A percentile compares a stretch with the other conserved stretches of the same genome.
Conservation (phyloP, 2,329 filamentous ascomycete species). For the Fusarium sp. region DNA sequence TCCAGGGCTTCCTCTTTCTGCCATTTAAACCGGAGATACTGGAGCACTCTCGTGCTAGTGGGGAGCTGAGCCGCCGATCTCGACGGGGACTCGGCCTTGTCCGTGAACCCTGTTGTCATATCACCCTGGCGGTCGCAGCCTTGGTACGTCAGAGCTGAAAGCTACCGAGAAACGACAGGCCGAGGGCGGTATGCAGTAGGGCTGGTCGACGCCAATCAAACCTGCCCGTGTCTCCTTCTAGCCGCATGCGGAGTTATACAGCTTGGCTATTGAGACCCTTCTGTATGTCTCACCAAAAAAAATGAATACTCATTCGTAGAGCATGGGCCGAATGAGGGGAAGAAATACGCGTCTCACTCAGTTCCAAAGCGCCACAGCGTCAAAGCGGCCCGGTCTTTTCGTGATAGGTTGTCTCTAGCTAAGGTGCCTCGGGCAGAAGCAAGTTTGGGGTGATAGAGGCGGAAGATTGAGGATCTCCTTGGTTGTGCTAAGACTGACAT, state of each 20-base stretch:
- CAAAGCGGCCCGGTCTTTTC: neutral
- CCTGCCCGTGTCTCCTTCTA: neutral
- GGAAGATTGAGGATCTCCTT: neutral
- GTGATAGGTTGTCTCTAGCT: neutral
- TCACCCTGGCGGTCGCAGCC: neutral
- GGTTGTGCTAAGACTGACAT: no score
- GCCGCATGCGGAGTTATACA: neutral
- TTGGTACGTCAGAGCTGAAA: neutral
- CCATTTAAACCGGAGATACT: neutral
- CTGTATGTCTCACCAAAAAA: neutral
- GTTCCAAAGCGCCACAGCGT: neutral
- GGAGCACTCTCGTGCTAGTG: neutral
- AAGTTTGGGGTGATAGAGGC: neutral
- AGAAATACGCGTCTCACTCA: neutral
- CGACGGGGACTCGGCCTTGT: neutral
- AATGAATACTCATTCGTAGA: neutral
- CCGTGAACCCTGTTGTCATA: neutral
- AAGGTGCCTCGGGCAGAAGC: neutral
- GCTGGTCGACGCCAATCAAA: neutral
- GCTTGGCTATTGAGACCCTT: neutral
- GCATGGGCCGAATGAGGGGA: neutral
- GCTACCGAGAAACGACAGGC: neutral
- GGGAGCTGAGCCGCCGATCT: neutral
- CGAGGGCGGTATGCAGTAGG: neutral
- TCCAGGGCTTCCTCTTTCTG: neutral